phyloP scores from a whole-genome alignment of 331 rosid species.

The Spiraea crenata region DNA sequence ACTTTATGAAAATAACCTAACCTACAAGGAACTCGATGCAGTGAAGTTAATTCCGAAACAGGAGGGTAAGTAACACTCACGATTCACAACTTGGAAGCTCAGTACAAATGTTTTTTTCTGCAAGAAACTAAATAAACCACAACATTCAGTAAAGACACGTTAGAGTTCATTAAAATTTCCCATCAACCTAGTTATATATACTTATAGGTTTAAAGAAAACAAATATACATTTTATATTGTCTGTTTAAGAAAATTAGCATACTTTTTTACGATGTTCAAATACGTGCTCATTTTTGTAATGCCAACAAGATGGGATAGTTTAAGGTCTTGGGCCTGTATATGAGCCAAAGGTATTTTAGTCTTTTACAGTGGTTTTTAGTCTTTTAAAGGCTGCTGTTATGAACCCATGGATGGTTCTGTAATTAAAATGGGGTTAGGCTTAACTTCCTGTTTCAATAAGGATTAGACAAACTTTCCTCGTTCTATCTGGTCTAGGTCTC shows the following conservation, averaged over 20 bases:
- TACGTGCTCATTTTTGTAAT: not conserved
- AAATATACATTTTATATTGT: not conserved
- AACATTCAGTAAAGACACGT: conserved; percentile 27
- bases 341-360: too few relatives aligned
- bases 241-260: not conserved
- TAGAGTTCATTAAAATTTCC: not conserved
- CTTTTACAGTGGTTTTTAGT: too few relatives aligned
- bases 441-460: too few relatives aligned
- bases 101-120: conserved; percentile 53
- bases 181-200: not conserved
- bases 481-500: too few relatives aligned
- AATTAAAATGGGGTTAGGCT: too few relatives aligned
- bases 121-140: conserved; percentile 47
- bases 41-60: conserved; percentile 16
- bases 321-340: too few relatives aligned
- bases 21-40: conserved; percentile 10
- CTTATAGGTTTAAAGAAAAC: not conserved
- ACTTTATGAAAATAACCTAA: conserved; percentile 22
- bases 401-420: too few relatives aligned
- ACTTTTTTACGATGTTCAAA: not conserved
- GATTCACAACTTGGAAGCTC: conserved; percentile 63
- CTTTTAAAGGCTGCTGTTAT: too few relatives aligned
- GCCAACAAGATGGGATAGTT: not conserved
- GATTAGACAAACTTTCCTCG: too few relatives aligned
- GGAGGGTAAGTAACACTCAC: conserved; percentile 53